Evolutionary conservation across 2,329 filamentous ascomycete genomes (phyloP).

Genomic region (Sporothrix schenckii): DNA sequence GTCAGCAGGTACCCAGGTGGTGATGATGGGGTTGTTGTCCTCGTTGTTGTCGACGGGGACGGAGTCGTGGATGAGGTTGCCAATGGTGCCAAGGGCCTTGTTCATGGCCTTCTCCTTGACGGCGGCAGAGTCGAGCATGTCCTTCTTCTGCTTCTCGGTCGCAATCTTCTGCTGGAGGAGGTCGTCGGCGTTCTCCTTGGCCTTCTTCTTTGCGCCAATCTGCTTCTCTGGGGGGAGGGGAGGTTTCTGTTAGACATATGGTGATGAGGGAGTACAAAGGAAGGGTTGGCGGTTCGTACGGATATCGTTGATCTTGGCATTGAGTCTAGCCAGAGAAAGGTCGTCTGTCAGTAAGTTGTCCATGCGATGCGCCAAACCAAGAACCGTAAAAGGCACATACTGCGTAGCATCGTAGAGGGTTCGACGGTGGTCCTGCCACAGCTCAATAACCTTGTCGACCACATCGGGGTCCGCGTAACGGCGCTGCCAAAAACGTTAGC

Average conservation of each 20-base stretch:
- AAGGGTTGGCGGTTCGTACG: conserved; percentile 28
- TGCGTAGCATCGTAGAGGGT: conserved; percentile 64
- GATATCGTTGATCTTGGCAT: conserved; percentile 76
- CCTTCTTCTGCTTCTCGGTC: conserved; percentile 76
- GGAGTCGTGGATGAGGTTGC: conserved; percentile 87
- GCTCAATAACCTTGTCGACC: conserved; percentile 85
- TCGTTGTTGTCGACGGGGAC: conserved; percentile 84
- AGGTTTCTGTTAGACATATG: not conserved
- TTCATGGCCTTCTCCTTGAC: conserved; percentile 76
- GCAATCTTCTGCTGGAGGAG: conserved; percentile 72
- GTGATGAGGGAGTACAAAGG: not conserved
- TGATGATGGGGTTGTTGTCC: conserved; percentile 79
- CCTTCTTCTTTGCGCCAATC: conserved; percentile 75
- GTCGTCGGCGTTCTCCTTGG: conserved; percentile 83
- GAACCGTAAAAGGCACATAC: conserved; percentile 31
- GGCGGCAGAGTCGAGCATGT: conserved; percentile 67
- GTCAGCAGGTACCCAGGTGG: conserved; percentile 79
- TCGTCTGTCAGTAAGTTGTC: not conserved
- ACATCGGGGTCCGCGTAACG: conserved; percentile 78
- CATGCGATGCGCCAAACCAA: too few relatives aligned
- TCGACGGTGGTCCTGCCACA: conserved; percentile 83
- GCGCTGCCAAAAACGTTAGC: conserved; percentile 45
- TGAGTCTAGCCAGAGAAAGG: conserved; percentile 50
- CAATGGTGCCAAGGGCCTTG: conserved; percentile 79
- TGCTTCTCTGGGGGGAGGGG: conserved; percentile 32